Evolutionary conservation across 2,329 filamentous ascomycete genomes (phyloP).

Genomic region (Proliferodiscus dingleyae): DNA sequence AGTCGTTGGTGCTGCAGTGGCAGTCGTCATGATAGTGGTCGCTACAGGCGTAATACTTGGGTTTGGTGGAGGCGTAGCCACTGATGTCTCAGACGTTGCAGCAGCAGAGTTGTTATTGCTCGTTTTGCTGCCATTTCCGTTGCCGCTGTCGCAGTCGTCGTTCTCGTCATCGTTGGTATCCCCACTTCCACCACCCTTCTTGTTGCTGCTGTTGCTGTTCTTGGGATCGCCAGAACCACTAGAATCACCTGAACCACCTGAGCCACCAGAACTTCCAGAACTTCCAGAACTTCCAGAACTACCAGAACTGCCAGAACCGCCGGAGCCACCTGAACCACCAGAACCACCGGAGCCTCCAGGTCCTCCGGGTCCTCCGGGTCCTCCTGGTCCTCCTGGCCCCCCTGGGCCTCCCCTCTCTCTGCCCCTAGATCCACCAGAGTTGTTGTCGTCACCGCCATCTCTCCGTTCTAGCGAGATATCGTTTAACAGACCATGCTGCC

Average conservation of each 20-base stretch:
- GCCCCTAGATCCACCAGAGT: neutral
- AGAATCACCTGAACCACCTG: too few relatives aligned
- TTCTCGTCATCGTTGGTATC: neutral
- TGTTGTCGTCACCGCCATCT: slow-evolving; percentile 1
- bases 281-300: too few relatives aligned
- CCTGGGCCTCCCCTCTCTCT: slow-evolving; percentile 1
- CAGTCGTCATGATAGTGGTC: neutral
- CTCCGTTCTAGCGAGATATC: slow-evolving; percentile 6
- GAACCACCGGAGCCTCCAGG: slow-evolving; percentile 2
- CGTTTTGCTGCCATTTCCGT: slow-evolving; percentile 3
- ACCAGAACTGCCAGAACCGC: too few relatives aligned
- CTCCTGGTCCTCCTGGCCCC: too few relatives aligned
- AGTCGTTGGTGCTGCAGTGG: slow-evolving; percentile 1
- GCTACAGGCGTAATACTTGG: slow-evolving; percentile 3
- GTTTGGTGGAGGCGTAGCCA: neutral
- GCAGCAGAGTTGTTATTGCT: neutral
- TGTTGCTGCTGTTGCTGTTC: neutral
- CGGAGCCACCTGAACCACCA: too few relatives aligned
- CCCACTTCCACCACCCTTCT: neutral
- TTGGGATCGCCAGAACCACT: slow-evolving; percentile 2
- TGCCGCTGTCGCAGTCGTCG: slow-evolving; percentile 1
- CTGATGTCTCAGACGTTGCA: neutral
- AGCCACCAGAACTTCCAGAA: too few relatives aligned
- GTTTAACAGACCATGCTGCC: slow-evolving; percentile 8
- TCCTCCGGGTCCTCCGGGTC: too few relatives aligned